Conservation (phyloP, 441 rosid species). For the Populus hybrid region DNA sequence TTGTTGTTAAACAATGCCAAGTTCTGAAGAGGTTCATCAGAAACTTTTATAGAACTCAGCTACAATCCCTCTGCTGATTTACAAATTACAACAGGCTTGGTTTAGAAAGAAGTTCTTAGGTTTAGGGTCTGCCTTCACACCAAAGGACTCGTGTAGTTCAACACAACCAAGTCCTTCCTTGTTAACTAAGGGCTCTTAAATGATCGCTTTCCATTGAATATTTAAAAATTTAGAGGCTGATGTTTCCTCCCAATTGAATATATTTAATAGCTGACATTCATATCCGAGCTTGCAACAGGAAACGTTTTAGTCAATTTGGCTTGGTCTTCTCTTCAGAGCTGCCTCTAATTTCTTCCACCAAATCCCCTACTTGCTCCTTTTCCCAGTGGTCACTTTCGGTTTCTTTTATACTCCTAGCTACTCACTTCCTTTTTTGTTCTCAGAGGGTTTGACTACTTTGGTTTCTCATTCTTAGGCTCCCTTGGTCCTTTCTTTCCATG, state of each 20-base stretch:
- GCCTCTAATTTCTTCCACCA: constrained; percentile 12
- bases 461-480: not conserved
- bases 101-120: too few relatives aligned
- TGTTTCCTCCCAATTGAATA: constrained; percentile 21
- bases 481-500: not conserved
- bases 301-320: constrained; percentile 23
- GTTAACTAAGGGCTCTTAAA: constrained; percentile 3
- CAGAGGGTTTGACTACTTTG: not conserved
- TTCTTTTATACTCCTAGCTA: not conserved
- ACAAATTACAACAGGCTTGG: too few relatives aligned
- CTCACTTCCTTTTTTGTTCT: not conserved
- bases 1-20: too few relatives aligned
- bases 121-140: constrained; percentile 7
- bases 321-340: constrained; percentile 29
- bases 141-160: not conserved
- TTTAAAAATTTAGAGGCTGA: constrained; percentile 26
- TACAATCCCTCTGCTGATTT: too few relatives aligned
- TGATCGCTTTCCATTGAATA: constrained; percentile 22
- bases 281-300: constrained; percentile 19
- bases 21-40: too few relatives aligned
- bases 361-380: not conserved
- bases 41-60: too few relatives aligned
- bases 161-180: not conserved
- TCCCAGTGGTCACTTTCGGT: not conserved
- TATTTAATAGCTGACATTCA: not conserved